Base-by-base conservation (phyloP, 345 rosid species). In the Cardiospermum halicacabum region DNA sequence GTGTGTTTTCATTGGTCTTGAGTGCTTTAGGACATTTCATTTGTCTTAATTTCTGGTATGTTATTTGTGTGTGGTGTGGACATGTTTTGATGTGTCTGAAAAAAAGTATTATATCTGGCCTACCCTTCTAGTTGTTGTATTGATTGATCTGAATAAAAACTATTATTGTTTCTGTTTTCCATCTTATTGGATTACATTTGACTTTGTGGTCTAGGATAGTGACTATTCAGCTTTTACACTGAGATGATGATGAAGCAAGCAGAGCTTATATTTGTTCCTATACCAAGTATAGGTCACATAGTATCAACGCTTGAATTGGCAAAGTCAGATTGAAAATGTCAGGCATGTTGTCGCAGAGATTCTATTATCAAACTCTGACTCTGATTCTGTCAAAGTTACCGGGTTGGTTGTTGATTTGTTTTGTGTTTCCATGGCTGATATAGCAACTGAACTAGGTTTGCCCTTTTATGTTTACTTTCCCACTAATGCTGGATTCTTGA, bases 351-450 rank as follows among this genome's bases (percentile, higher is more conserved):
- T 74, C 1, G 15, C 58, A 16, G 11, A 67, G 3, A 56, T 75
- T 31, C 42, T 54, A 15, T 60, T 54, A 3, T 18, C 36, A 16
- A 50, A 58, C 24, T 62, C 64, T 16, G 56, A 61, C 56, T 65
- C 74, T 0, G 79, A 28, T 18, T 65, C 82, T 53, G 59, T 50
- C 50, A 63, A 42, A 24, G 63, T 82, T 11, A 67, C 62, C 1
- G 90, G 81, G 34, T 69, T 87, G 18, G 64, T 81, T 55, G 53
- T 82, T 2, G 88, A 87, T 59, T 50, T 82, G 36, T 82, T 82
- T 37, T 74, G 86, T 49, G 61, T 72, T 1, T 65, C 78, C 3
- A 32, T 81, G 74, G 75, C 85, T 16, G 74, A 77, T 32, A 68
- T 75, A 0, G 88, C 71, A 0, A 50, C 67, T 9, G 81, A 79